phyloP scores from a whole-genome alignment of 1,284 basidiomycete genomes.

The Trametes hirsuta region DNA sequence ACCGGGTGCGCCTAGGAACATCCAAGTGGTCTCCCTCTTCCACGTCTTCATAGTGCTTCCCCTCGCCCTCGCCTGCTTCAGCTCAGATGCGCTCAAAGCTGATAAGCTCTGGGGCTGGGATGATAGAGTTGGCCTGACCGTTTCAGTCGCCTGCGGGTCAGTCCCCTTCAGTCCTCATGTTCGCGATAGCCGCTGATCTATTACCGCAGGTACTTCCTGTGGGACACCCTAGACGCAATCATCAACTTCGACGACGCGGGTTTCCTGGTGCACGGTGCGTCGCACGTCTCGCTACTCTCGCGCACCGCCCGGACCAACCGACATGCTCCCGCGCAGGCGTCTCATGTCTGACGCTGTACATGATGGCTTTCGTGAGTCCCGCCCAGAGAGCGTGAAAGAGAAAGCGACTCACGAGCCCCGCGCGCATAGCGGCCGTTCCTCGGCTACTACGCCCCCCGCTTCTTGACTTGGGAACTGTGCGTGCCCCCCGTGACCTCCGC shows the following conservation, averaged over 20 bases:
- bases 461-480: slow-evolving; percentile 76
- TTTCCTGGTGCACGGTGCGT: slow-evolving; percentile 68
- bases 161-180: slow-evolving; percentile 25
- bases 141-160: slow-evolving; percentile 58
- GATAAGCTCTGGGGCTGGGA: slow-evolving; percentile 66
- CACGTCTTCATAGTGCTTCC: slow-evolving; percentile 58
- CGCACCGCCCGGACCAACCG: background rate
- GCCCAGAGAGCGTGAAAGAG: background rate
- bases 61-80: slow-evolving; percentile 46
- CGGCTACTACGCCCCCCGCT: slow-evolving; percentile 71
- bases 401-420: background rate
- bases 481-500: slow-evolving; percentile 26
- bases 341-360: slow-evolving; percentile 61
- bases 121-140: slow-evolving; percentile 46
- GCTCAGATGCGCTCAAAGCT: slow-evolving; percentile 41
- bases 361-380: slow-evolving; percentile 59
- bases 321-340: slow-evolving; percentile 41
- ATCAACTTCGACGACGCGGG: slow-evolving; percentile 58
- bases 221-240: slow-evolving; percentile 62
- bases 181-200: slow-evolving; percentile 2
- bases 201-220: slow-evolving; percentile 58
- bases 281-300: background rate
- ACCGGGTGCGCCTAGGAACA: slow-evolving; percentile 31
- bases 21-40: slow-evolving; percentile 59
- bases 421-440: slow-evolving; percentile 66